These are phyloP conservation scores for Yamadazyma olivae DNA, from an alignment of 805 yeast species.

Conservation along the genomic window DNA sequence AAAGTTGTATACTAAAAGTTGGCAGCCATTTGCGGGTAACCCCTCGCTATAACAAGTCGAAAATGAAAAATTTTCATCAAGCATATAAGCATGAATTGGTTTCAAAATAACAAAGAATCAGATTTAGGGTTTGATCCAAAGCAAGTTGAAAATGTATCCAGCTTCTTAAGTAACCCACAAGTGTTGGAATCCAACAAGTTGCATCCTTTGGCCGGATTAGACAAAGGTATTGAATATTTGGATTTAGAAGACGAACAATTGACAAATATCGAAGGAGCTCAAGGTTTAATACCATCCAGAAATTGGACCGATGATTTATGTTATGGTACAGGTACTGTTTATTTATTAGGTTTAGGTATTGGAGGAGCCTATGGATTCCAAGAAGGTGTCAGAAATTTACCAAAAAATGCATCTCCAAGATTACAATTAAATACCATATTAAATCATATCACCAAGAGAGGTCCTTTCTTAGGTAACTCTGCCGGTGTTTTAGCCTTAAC, in stretches of 20 bases:
- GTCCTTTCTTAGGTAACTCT: constrained; percentile 92
- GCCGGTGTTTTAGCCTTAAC: constrained; percentile 92
- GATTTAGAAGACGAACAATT: constrained; percentile 82
- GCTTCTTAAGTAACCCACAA: constrained; percentile 58
- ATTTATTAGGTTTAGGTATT: constrained; percentile 76
- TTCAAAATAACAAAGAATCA: constrained; percentile 25
- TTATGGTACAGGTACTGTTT: constrained; percentile 96
- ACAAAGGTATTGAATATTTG: constrained; percentile 82
- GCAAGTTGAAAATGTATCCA: constrained; percentile 60
- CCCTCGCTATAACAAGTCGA: not conserved
- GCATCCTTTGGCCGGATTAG: constrained; percentile 92
- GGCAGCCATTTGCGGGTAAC: constrained; percentile 3
- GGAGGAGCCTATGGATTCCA: constrained; percentile 90
- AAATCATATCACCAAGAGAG: constrained; percentile 90
- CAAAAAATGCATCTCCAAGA: constrained; percentile 72
- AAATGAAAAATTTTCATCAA: not conserved
- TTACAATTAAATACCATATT: constrained; percentile 84
- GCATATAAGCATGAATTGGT: constrained; percentile 40
- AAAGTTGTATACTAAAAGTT: no score
- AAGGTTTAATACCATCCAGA: constrained; percentile 90
- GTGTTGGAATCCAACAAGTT: constrained; percentile 60
- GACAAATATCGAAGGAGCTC: constrained; percentile 77
- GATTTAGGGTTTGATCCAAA: constrained; percentile 64
- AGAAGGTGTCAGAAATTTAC: constrained; percentile 80
- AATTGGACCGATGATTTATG: constrained; percentile 97